Evolutionary conservation across 2,329 filamentous ascomycete genomes (phyloP), one percentile per base, ranked within the genome.

Genomic region (Colletotrichum higginsianum): DNA sequence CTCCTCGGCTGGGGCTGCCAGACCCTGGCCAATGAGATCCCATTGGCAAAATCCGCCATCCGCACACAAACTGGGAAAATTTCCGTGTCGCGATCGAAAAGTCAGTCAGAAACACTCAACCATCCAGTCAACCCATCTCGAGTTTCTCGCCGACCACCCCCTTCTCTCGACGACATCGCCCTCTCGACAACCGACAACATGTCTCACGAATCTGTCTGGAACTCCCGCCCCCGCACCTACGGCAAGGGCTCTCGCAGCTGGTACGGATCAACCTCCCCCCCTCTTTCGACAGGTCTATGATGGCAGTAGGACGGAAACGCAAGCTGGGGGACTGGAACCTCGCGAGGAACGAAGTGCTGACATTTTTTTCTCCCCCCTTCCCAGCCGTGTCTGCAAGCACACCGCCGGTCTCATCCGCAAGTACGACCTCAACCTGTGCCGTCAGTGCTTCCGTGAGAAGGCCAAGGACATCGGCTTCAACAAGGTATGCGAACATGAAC

Each of bases 321-420:
- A 30, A 53, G 35, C 42, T 26, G 16, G 49, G 30, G 52, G 38
- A 52, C 15, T 40, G 46, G 21, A 18, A 52, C 21, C n/a, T 9
- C 11, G 3, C 21, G 56, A 65, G 21, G 57, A 42, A 71, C 26
- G 44, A 71, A 70, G 57, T 75, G 76, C 81, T 82, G 78, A 82
- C 80, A 71, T 75, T 62, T 75, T 74, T 70, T 66, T 3, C 26
- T 38, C 23, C 38, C 18, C 15, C 30, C 49, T 75, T 56, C 77
- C 77, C 77, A 90, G 89, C 89, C 89, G 89, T 76, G 87, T 90
- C 82, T 91, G 89, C 94, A 94, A 95, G 84, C 96, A 99, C 93
- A 92, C 91, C 84, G 96, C 96, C 83, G 96, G 96, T 97, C 92
- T 99, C 80, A 98, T 99, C 92, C 95, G 96, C 90, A 99, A 99